Percentiles rank a stretch among this genome's conserved stretches.
Evolutionary conservation across 73 alveolate genomes (phyloP).

Genomic region (Tetrahymena borealis): DNA sequence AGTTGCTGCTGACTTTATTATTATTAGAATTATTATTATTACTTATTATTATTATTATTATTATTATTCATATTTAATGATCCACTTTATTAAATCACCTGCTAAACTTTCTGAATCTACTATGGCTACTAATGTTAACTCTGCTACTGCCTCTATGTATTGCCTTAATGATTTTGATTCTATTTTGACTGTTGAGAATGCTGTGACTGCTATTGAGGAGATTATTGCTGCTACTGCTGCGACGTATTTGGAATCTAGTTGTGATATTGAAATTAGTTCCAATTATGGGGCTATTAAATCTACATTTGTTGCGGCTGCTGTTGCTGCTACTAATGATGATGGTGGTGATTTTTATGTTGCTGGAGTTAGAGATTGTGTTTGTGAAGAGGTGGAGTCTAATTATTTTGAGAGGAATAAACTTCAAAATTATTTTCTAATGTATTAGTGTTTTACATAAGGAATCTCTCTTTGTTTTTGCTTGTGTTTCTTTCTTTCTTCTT

Average conservation of each 20-base stretch:
- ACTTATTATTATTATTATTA: too few relatives aligned
- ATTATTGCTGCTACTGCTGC: neutral
- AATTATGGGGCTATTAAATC: neutral
- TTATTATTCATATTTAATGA: too few relatives aligned
- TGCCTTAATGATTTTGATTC: too few relatives aligned
- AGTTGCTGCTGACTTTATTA: too few relatives aligned
- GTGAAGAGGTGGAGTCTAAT: neutral
- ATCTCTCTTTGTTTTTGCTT: neutral
- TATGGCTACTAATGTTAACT: too few relatives aligned
- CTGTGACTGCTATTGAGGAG: neutral
- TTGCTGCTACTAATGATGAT: neutral
- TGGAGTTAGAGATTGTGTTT: neutral
- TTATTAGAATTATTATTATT: too few relatives aligned
- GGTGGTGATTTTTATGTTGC: neutral
- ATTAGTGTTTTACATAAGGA: neutral
- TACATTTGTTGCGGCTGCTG: neutral
- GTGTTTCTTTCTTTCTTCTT: neutral
- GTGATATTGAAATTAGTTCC: conserved; percentile 1
- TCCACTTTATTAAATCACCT: too few relatives aligned
- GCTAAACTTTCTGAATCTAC: too few relatives aligned
- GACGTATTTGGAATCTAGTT: neutral
- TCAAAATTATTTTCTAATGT: neutral
- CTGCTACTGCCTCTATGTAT: too few relatives aligned
- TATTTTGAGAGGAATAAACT: neutral
- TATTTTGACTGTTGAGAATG: neutral